Percentiles rank a stretch among this genome's conserved stretches.
phyloP scores from a whole-genome alignment of 2,329 filamentous ascomycete genomes.

The Didymosphaeria variabile region DNA sequence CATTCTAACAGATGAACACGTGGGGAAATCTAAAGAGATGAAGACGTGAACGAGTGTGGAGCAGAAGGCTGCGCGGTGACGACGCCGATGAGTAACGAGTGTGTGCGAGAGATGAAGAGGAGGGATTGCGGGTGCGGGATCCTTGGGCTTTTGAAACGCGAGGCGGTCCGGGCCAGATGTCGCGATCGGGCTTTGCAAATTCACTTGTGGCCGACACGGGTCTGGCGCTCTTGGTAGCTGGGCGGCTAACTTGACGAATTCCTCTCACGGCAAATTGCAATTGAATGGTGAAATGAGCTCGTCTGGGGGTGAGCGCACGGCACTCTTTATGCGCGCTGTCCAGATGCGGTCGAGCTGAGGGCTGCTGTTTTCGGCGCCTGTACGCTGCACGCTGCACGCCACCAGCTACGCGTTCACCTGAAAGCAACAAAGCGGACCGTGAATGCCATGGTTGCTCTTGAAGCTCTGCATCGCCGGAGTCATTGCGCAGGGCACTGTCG shows the following conservation, averaged over 20 bases:
- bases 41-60: constrained; percentile 37
- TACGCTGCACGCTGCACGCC: constrained; percentile 1
- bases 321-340: background rate
- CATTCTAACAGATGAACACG: constrained; percentile 34
- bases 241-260: constrained; percentile 13
- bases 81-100: constrained; percentile 28
- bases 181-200: constrained; percentile 3
- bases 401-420: background rate
- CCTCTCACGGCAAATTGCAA: constrained; percentile 3
- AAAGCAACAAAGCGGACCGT: background rate
- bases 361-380: constrained; percentile 9
- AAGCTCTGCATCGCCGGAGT: constrained; percentile 2
- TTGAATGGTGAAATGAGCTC: constrained; percentile 14
- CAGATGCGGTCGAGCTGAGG: background rate
- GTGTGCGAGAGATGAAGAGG: constrained; percentile 15
- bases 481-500: background rate
- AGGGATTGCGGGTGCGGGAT: constrained; percentile 12
- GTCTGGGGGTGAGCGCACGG: background rate
- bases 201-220: background rate
- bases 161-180: constrained; percentile 11
- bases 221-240: background rate
- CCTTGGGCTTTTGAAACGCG: constrained; percentile 21
- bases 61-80: constrained; percentile 23
- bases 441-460: background rate
- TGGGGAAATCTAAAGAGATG: constrained; percentile 12